Evolutionary conservation across 179 eudicot species (phyloP).

Genomic region (Silene coronaria): DNA sequence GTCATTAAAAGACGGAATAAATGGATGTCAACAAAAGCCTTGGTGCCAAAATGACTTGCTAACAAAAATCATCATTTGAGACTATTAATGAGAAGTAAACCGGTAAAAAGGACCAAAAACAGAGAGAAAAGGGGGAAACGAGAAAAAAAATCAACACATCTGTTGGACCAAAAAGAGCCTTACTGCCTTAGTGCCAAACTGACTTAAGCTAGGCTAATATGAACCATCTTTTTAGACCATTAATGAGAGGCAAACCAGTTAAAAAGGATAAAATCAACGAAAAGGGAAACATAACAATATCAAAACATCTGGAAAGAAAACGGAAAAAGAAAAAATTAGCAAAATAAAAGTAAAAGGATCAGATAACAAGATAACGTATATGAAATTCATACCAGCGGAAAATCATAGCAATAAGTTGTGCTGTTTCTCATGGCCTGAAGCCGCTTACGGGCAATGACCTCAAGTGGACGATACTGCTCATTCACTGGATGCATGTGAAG

Average conservation of each 20-base stretch:
- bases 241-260: no score
- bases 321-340: not conserved
- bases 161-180: no score
- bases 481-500: conserved; percentile 72
- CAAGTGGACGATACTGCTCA: conserved; percentile 64
- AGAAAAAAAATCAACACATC: not conserved
- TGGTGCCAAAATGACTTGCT: not conserved
- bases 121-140: not conserved
- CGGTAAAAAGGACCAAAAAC: not conserved
- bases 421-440: conserved; percentile 84
- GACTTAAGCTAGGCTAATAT: no score
- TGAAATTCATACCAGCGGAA: conserved; percentile 66
- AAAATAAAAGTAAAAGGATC: no score
- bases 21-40: not conserved
- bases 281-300: no score
- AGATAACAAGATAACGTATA: no score
- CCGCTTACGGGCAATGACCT: conserved; percentile 68
- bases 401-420: conserved; percentile 98
- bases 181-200: no score
- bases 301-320: not conserved
- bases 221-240: no score
- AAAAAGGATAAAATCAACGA: no score
- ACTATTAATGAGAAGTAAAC: not conserved
- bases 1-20: not conserved
- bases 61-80: not conserved